phyloP scores from a whole-genome alignment of 352 stramenopile genomes.

The Pythium graminicola region DNA sequence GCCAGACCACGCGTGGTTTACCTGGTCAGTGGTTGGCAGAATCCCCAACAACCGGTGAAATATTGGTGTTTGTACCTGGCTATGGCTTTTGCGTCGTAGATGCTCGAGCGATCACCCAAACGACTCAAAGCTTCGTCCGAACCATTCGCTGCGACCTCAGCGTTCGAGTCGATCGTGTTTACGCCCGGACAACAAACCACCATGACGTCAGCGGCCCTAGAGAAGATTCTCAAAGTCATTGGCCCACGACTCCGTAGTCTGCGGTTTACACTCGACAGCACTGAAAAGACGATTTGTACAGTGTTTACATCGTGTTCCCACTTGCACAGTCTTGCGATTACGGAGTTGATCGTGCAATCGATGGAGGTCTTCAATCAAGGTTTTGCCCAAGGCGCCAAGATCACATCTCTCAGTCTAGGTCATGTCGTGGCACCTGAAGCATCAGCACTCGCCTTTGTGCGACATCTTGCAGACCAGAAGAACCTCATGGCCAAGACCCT shows the following conservation, averaged over 20 bases:
- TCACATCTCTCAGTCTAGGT: constrained; percentile 4
- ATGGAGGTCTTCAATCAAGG: background rate
- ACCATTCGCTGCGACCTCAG: background rate
- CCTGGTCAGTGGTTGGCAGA: background rate
- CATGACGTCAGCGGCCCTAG: background rate
- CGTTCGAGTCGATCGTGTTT: constrained; percentile 1
- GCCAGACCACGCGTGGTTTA: background rate
- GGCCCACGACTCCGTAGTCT: background rate
- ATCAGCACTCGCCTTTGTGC: background rate
- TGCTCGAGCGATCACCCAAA: background rate
- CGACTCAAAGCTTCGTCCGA: background rate
- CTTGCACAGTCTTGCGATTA: background rate
- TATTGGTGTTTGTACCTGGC: background rate
- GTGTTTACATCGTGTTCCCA: background rate
- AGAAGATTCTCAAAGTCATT: background rate
- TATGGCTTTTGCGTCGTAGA: background rate
- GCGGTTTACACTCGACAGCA: background rate
- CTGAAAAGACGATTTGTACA: background rate
- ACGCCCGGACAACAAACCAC: background rate
- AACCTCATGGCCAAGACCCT: background rate
- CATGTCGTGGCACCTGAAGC: background rate
- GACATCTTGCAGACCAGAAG: background rate
- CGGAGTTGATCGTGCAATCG: background rate
- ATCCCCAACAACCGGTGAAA: background rate
- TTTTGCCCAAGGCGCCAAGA: background rate